phyloP scores from a whole-genome alignment of 164 flowering plant species.

The Annona cherimola region DNA sequence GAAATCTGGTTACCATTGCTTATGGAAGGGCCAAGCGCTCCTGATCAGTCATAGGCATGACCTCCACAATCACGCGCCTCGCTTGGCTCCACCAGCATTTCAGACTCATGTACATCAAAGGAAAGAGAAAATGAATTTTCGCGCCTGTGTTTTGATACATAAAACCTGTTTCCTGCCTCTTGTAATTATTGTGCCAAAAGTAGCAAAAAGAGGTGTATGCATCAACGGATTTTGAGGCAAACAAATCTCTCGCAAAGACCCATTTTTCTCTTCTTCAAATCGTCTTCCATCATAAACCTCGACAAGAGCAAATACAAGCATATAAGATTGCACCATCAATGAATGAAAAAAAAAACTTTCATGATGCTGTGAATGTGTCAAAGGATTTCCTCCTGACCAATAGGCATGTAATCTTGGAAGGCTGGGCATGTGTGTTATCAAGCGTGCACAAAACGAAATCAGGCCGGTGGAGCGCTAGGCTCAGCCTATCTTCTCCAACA shows the following conservation, averaged over 20 bases:
- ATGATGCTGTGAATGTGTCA: conserved; percentile 26
- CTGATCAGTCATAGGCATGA: background rate
- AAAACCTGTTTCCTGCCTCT: background rate
- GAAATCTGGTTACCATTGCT: no score
- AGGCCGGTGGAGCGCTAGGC: conserved; percentile 62
- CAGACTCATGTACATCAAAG: background rate
- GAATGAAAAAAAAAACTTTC: background rate
- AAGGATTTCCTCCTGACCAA: conserved; percentile 64
- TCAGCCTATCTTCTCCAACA: conserved; percentile 47
- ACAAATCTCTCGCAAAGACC: background rate
- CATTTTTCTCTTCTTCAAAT: background rate
- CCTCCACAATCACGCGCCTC: background rate
- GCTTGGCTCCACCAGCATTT: background rate
- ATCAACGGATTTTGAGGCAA: background rate
- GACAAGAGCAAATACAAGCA: background rate
- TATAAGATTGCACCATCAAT: conserved; percentile 1
- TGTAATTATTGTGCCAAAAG: background rate
- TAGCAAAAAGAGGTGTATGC: background rate
- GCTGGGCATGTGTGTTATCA: conserved; percentile 51
- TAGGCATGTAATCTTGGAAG: conserved; percentile 61
- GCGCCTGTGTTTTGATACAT: background rate
- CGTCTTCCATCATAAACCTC: background rate
- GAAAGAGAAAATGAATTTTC: background rate
- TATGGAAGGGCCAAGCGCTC: background rate
- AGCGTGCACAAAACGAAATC: conserved; percentile 66